A percentile compares a stretch with the other conserved stretches of the same genome.
Conservation (phyloP, 2,329 filamentous ascomycete species). For the Cordyceps pruinosa region DNA sequence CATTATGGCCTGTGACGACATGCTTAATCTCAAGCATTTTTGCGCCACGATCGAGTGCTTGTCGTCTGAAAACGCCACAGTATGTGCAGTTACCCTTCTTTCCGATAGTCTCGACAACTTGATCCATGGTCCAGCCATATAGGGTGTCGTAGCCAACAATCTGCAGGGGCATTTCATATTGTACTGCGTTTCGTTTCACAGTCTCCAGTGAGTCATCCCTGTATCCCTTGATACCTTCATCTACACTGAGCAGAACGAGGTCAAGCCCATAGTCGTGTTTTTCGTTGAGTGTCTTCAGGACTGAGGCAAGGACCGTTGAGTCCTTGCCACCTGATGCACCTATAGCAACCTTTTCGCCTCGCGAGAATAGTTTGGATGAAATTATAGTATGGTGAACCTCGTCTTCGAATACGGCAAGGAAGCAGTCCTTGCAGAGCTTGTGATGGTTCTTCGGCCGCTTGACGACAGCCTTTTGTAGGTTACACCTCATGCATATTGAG, state of each 20-base stretch:
- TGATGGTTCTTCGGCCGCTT: slow-evolving; percentile 92
- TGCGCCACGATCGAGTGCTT: slow-evolving; percentile 88
- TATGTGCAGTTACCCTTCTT: slow-evolving; percentile 99
- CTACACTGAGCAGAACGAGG: slow-evolving; percentile 81
- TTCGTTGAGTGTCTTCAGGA: slow-evolving; percentile 90
- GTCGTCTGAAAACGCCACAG: slow-evolving; percentile 90
- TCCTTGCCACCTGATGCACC: slow-evolving; percentile 97
- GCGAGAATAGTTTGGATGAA: slow-evolving; percentile 70
- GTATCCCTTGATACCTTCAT: slow-evolving; percentile 96
- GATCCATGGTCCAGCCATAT: slow-evolving; percentile 99
- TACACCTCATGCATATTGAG: slow-evolving; percentile 67
- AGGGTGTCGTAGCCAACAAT: slow-evolving; percentile 91
- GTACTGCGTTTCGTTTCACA: slow-evolving; percentile 84
- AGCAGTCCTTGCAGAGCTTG: slow-evolving; percentile 86
- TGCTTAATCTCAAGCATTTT: slow-evolving; percentile 82
- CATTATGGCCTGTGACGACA: slow-evolving; percentile 95
- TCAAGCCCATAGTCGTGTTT: slow-evolving; percentile 81
- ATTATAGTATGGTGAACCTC: slow-evolving; percentile 92
- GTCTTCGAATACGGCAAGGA: slow-evolving; percentile 79
- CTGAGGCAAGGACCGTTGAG: slow-evolving; percentile 89
- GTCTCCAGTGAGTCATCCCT: slow-evolving; percentile 94
- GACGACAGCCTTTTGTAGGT: slow-evolving; percentile 72
- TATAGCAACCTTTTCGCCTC: slow-evolving; percentile 83
- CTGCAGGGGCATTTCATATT: slow-evolving; percentile 86
- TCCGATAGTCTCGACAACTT: slow-evolving; percentile 90